phyloP scores from a whole-genome alignment of 192 early-diverging fungal genomes.

The Linnemannia elongata region DNA sequence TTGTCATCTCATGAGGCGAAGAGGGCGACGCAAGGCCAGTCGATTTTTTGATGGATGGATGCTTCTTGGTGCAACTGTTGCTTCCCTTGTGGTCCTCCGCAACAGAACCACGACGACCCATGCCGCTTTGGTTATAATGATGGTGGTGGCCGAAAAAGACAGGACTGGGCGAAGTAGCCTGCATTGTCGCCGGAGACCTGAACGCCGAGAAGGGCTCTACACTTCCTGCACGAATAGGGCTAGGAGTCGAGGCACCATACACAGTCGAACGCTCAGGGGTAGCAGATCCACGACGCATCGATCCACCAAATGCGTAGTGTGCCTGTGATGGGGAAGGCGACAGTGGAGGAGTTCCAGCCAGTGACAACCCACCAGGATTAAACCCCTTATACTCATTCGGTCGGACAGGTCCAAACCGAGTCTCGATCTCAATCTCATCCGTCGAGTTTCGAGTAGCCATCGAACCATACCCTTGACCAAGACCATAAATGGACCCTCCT shows the following conservation, averaged over 20 bases:
- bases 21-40: neutral
- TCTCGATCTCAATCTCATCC: conserved; percentile 41
- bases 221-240: neutral
- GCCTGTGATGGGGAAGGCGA: neutral
- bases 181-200: conserved; percentile 31
- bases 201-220: neutral
- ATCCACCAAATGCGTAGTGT: neutral
- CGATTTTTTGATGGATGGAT: neutral
- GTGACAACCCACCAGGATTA: conserved; percentile 39
- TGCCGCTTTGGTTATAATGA: neutral
- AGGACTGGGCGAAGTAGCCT: conserved; percentile 34
- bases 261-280: neutral
- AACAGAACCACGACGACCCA: neutral
- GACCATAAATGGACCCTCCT: neutral
- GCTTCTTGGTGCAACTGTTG: conserved; percentile 1
- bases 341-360: neutral
- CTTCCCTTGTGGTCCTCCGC: neutral
- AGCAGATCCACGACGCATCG: neutral
- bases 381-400: conserved; percentile 21
- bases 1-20: neutral
- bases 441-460: neutral
- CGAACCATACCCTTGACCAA: neutral
- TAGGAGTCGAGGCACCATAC: neutral
- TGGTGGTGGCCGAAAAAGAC: conserved; percentile 23
- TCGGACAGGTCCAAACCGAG: conserved; percentile 26